These are phyloP conservation scores for Spergularia marina DNA, from an alignment of 148 eudicot genomes.

Conservation along the genomic window DNA sequence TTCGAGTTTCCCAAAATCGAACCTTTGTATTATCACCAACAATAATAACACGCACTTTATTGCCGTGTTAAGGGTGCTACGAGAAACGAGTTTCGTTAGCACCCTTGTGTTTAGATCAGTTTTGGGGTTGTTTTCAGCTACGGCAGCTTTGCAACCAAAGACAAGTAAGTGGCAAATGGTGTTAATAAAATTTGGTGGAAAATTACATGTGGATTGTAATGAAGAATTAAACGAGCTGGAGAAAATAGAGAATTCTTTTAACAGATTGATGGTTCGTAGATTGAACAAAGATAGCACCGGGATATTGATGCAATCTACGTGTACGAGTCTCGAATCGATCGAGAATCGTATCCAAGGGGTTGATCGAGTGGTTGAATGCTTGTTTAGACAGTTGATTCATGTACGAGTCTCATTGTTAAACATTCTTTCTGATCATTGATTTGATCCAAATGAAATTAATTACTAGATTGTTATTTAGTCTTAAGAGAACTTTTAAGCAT, in stretches of 20 bases:
- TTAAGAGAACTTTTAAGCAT: no score
- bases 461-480: no score
- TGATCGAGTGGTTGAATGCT: slow-evolving; percentile 40
- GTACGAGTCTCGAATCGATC: slow-evolving; percentile 33
- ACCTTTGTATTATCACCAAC: slow-evolving; percentile 7
- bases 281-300: slow-evolving; percentile 7
- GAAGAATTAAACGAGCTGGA: slow-evolving; percentile 27
- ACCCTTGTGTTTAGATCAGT: slow-evolving; percentile 32
- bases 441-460: no score
- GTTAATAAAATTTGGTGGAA: slow-evolving; percentile 29
- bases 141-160: slow-evolving; percentile 26
- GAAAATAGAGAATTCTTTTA: slow-evolving; percentile 28
- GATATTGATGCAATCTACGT: slow-evolving; percentile 23
- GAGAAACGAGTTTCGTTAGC: slow-evolving; percentile 32
- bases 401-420: slow-evolving; percentile 49
- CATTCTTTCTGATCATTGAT: slow-evolving; percentile 34
- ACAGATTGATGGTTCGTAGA: slow-evolving; percentile 13
- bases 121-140: slow-evolving; percentile 30
- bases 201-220: slow-evolving; percentile 6
- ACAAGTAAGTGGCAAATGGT: slow-evolving; percentile 36
- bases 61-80: slow-evolving; percentile 35
- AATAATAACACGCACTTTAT: slow-evolving; percentile 27
- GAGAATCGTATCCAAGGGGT: slow-evolving; percentile 34
- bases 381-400: slow-evolving; percentile 48
- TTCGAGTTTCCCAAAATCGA: slow-evolving; percentile 9